Evolutionary conservation across 352 stramenopile species (phyloP), one percentile per base, ranked within the genome.

Genomic region (Globisporangium echinulatum): DNA sequence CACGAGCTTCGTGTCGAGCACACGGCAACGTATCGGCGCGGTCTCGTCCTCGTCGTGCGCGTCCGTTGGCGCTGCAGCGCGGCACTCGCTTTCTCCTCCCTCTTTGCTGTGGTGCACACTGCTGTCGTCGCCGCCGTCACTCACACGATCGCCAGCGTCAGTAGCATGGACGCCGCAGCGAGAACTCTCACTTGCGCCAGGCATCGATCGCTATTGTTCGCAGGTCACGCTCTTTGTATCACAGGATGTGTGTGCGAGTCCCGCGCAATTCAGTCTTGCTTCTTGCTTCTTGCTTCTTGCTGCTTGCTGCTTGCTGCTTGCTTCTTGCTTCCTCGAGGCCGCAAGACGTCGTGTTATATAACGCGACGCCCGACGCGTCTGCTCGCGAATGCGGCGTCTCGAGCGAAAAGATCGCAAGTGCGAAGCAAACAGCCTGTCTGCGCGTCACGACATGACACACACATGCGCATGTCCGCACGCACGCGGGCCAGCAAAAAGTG

Each of bases 1-100:
- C 4, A 68, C 68, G 43, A 88, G 63, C 52, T 71, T 63, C 43
- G 67, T 49, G 56, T 87, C 74, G 17, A 88, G 63, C 49, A 88
- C 69, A 43, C 25, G 56, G 3, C 7, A 25, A 3, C 9, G 38
- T 33, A 33, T 33, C 25, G 25, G 25, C 25, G 25, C 25, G 25
- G 25, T 33, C 25, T 33, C 47, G 49, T 36, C 42, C 9, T 52
- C 67, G 5, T 48, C 33, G 14, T 50, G 25, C 25, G 25, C 25
- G 2, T 33, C 25, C 46, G 52, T 47, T 47, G 14, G 10, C 25
- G 25, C 25, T 33, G 25, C 25, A 33, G 25, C 55, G n/a, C 63
- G 39, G 10, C 39, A 43, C 39, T 43, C 39, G 39, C 39, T 46
- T n/a, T 14, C 7, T 46, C 7, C 42, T 46, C 42, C 10, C 3